Conservation (phyloP, 257 asterid species). For the Coffea eugenioides region DNA sequence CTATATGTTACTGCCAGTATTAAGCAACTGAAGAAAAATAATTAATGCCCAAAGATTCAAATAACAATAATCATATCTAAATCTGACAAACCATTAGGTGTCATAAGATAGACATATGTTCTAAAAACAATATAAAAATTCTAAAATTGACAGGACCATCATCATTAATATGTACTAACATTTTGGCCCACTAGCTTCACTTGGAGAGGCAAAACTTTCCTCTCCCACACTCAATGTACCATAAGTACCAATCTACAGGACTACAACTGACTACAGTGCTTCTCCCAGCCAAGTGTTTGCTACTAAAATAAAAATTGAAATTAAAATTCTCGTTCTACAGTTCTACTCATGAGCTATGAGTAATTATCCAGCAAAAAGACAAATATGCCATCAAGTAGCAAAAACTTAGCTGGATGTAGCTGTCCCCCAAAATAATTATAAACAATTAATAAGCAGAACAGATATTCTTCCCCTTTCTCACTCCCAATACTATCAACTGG, state of each 20-base stretch:
- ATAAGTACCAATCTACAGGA: neutral
- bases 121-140: slow-evolving; percentile 18
- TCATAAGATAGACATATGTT: neutral
- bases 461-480: slow-evolving; percentile 40
- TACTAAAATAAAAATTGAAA: slow-evolving; percentile 14
- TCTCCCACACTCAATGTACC: slow-evolving; percentile 18
- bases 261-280: neutral
- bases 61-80: slow-evolving; percentile 17
- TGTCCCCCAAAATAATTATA: slow-evolving; percentile 40
- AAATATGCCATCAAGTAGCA: slow-evolving; percentile 26
- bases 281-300: slow-evolving; percentile 29
- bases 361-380: slow-evolving; percentile 14
- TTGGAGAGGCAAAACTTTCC: slow-evolving; percentile 26
- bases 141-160: neutral
- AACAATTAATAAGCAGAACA: slow-evolving; percentile 31
- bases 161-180: slow-evolving; percentile 16
- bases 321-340: slow-evolving; percentile 4
- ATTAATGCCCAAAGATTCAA: slow-evolving; percentile 16
- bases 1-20: neutral
- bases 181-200: slow-evolving; percentile 16
- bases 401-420: slow-evolving; percentile 44
- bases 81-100: slow-evolving; percentile 16
- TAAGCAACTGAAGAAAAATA: slow-evolving; percentile 6
- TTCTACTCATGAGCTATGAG: slow-evolving; percentile 20
- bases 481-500: slow-evolving; percentile 25